Percentiles rank a stretch among this genome's conserved stretches.
These are phyloP conservation scores for Lecanosticta acicola DNA, from an alignment of 2,329 filamentous ascomycete genomes.

Conservation along the genomic window DNA sequence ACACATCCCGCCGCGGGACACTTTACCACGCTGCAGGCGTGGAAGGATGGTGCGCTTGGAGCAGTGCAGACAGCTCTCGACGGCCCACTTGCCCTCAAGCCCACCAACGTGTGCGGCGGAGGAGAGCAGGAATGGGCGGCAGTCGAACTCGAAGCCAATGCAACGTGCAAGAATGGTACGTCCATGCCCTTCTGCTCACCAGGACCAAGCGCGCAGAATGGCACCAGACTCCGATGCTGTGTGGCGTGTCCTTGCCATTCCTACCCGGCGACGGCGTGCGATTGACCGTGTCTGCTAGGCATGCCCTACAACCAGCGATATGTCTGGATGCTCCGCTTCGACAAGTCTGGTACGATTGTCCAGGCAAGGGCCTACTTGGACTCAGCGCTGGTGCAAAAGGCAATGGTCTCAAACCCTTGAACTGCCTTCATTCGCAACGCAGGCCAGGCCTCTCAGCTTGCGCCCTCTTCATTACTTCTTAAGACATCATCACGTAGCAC, in stretches of 20 bases:
- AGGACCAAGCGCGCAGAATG: no score
- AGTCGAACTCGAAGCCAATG: conserved; percentile 26
- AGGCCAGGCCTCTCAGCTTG: no score
- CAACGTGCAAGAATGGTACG: conserved; percentile 27
- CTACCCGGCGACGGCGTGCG: no score
- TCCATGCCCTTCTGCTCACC: background rate
- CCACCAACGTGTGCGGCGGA: conserved; percentile 26
- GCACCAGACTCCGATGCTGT: no score
- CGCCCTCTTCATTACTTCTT: no score
- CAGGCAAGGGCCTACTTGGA: conserved; percentile 27
- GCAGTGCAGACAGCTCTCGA: conserved; percentile 21
- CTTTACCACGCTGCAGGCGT: conserved; percentile 8
- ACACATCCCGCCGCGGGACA: conserved; percentile 25
- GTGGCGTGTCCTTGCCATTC: background rate
- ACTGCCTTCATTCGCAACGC: no score
- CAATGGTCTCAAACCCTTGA: conserved; percentile 18
- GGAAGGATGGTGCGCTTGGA: conserved; percentile 26
- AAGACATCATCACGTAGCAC: no score
- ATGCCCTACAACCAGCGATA: conserved; percentile 27
- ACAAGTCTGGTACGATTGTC: conserved; percentile 24
- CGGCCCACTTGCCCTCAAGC: conserved; percentile 20
- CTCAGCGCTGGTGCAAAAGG: conserved; percentile 25
- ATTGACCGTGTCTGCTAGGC: conserved; percentile 5
- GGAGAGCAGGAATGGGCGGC: conserved; percentile 26
- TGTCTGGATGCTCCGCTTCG: conserved; percentile 26